Evolutionary conservation across 2,329 filamentous ascomycete genomes (phyloP), one percentile per base, ranked within the genome.

Genomic region (Periglandula ipomoeae): DNA sequence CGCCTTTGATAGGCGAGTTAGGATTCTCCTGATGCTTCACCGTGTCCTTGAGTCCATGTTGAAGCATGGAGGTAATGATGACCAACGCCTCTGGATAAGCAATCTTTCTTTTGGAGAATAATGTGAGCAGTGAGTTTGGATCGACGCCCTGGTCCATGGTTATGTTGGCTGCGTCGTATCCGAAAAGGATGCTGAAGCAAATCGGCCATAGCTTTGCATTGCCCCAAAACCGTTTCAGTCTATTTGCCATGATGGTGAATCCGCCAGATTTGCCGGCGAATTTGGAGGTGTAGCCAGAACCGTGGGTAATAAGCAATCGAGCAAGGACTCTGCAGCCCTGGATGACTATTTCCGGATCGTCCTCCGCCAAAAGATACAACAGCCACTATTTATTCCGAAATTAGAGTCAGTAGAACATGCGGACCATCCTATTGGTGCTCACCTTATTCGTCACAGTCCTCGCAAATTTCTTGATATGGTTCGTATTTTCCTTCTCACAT

Each of bases 361-460:
- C 81, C 62, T 96, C 90, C 7, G 88, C 88, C 45, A 97, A 75
- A 13, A 98, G 78, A 65, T 96, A 95, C 13, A 98, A 71, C 13
- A 95, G 77, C 90, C 90, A 96, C 84, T 91, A 55, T 3, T 22
- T 5, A 23, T n/a, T n/a, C n/a, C n/a, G n/a, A 22, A 17, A 48
- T 64, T 49, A 61, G 54, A 30, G 19, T 5, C 23, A 5, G 23
- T 19, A 20, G 8, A 30, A 32, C 23, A 27, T 20, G 19, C 27
- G 6, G n/a, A 48, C 42, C 49, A 23, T 10, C 5, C 50, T 47
- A 51, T 61, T 59, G 71, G 15, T 11, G 11, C 30, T 15, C 11
- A 89, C 87, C 76, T 95, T 95, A 58, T 95, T 95, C 20, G 91
- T 96, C 8, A 98, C 91, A 1, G 91, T 94, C 60, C 85, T 87